These are phyloP conservation scores for Centella asiatica DNA, from an alignment of 129 eudicot species.

Conservation along the genomic window DNA sequence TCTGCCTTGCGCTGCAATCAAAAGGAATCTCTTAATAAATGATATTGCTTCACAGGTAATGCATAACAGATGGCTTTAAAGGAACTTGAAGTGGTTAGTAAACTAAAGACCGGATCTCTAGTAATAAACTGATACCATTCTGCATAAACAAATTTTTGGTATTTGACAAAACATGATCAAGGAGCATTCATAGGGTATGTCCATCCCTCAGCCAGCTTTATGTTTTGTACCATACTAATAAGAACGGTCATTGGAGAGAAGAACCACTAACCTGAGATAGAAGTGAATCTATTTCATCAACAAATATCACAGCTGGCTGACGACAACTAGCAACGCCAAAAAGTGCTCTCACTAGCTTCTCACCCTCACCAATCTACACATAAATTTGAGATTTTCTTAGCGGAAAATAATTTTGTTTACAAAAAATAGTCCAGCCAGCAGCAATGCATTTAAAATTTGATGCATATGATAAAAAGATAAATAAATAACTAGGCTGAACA, in stretches of 20 bases:
- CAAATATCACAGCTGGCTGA: slow-evolving; percentile 96
- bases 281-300: slow-evolving; percentile 95
- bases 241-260: too few relatives aligned
- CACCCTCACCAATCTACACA: slow-evolving; percentile 89
- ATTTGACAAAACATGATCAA: background rate
- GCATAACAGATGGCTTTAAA: background rate
- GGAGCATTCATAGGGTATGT: background rate
- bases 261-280: slow-evolving; percentile 67
- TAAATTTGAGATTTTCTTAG: slow-evolving; percentile 9
- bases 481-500: background rate
- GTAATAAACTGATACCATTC: background rate
- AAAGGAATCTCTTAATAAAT: slow-evolving; percentile 8
- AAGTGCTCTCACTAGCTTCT: slow-evolving; percentile 94
- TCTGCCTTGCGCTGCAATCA: slow-evolving; percentile 85
- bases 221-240: slow-evolving; percentile 12
- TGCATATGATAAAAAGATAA: background rate
- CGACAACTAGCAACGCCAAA: slow-evolving; percentile 97
- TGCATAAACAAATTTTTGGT: background rate
- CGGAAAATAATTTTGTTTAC: slow-evolving; percentile 5
- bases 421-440: background rate
- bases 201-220: slow-evolving; percentile 5
- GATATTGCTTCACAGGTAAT: slow-evolving; percentile 11
- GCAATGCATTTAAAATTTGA: background rate
- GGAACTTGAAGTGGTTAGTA: background rate
- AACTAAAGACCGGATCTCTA: background rate